Percentiles rank a stretch among this genome's conserved stretches.
These are phyloP conservation scores for Fonsecaea erecta DNA, from an alignment of 2,329 filamentous ascomycete genomes.

Conservation along the genomic window DNA sequence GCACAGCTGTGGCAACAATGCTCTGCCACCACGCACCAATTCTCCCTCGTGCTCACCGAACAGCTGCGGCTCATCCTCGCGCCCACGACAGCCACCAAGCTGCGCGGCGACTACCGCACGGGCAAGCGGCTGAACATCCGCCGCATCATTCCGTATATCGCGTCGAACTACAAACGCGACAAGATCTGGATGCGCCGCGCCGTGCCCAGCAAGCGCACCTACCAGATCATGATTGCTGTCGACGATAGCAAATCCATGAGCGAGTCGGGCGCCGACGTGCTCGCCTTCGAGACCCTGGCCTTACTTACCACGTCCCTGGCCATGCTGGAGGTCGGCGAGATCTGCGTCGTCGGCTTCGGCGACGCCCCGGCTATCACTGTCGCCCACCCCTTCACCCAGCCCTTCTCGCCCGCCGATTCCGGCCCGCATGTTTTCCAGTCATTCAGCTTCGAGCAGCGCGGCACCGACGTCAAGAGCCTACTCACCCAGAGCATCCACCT, in stretches of 20 bases:
- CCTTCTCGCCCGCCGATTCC: constrained; percentile 74
- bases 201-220: constrained; percentile 88
- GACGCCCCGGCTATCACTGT: constrained; percentile 71
- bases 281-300: constrained; percentile 92
- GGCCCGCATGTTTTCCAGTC: constrained; percentile 82
- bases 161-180: constrained; percentile 96
- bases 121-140: constrained; percentile 99
- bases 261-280: constrained; percentile 72
- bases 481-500: constrained; percentile 77
- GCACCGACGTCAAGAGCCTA: constrained; percentile 82
- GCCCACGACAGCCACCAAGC: constrained; percentile 91
- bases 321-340: constrained; percentile 92
- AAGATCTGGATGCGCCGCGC: constrained; percentile 99
- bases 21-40: constrained; percentile 79
- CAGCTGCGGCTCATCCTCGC: constrained; percentile 94
- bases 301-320: constrained; percentile 84
- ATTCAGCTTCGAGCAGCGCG: constrained; percentile 82
- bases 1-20: constrained; percentile 82
- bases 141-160: constrained; percentile 98
- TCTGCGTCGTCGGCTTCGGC: constrained; percentile 91
- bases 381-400: constrained; percentile 81
- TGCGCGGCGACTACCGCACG: constrained; percentile 94
- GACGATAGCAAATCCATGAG: constrained; percentile 96
- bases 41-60: constrained; percentile 87
- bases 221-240: constrained; percentile 96